Evolutionary conservation across 805 yeast genomes (phyloP).

Genomic region (Pichia rugopelliculosa): DNA sequence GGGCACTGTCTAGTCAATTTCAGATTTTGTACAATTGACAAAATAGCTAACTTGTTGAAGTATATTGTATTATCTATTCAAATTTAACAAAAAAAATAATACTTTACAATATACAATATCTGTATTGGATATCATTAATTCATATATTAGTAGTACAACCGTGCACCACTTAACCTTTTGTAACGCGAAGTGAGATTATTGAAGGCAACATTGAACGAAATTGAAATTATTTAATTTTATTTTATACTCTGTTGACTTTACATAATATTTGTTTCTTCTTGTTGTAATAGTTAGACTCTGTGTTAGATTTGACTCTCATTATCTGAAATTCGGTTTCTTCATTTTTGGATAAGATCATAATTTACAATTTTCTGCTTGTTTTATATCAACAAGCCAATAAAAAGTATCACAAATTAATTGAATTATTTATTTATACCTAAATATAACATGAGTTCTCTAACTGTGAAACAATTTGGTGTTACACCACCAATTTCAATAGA

Average conservation of each 20-base stretch:
- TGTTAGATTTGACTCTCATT: neutral
- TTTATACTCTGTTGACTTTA: no score
- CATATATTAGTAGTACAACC: no score
- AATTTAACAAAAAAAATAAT: no score
- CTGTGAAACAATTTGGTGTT: slow-evolving; percentile 46
- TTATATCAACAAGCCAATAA: neutral
- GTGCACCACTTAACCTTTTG: neutral
- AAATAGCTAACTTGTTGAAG: no score
- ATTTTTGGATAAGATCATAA: neutral
- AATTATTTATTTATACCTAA: neutral
- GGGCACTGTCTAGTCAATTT: no score
- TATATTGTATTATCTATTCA: no score
- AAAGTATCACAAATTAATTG: no score
- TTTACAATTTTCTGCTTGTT: neutral
- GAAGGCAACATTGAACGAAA: neutral
- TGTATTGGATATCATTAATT: no score
- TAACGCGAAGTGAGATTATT: neutral
- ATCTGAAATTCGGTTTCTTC: neutral
- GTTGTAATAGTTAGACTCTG: neutral
- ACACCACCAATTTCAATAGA: slow-evolving; percentile 81
- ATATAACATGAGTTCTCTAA: neutral
- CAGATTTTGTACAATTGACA: no score
- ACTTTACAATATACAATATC: no score
- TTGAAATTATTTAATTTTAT: neutral
- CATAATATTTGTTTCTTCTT: neutral